Evolutionary conservation across 78 protist species (phyloP).

Genomic region (Emiliania huxleyi): DNA sequence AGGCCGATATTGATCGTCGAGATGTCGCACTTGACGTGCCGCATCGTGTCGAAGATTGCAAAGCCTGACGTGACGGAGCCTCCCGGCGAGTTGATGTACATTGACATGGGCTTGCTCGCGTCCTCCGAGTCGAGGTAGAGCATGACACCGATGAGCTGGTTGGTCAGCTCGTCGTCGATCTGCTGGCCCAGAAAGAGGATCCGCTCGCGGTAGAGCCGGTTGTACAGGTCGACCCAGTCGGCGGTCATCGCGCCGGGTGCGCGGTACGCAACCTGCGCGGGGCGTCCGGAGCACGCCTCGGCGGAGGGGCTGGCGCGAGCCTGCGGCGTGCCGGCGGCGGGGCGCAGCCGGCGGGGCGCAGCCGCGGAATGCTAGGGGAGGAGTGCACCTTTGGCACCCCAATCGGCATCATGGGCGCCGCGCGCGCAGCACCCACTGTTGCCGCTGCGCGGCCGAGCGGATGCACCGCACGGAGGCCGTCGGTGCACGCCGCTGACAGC

Average conservation of each 20-base stretch:
- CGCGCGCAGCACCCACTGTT: too few relatives aligned
- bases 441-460: too few relatives aligned
- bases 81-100: conserved; percentile 53
- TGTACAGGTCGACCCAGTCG: conserved; percentile 36
- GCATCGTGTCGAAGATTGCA: conserved; percentile 48
- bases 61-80: conserved; percentile 48
- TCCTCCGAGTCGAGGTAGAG: conserved; percentile 36
- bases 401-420: conserved; percentile 24
- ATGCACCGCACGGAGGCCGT: too few relatives aligned
- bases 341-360: neutral
- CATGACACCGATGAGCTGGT: conserved; percentile 22
- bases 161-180: conserved; percentile 30
- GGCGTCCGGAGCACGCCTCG: neutral
- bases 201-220: conserved; percentile 41
- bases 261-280: conserved; percentile 8
- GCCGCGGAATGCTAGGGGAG: too few relatives aligned
- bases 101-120: neutral
- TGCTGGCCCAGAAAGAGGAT: conserved; percentile 37
- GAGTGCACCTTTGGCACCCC: conserved; percentile 12
- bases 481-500: too few relatives aligned
- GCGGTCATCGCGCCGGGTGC: neutral
- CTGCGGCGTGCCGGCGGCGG: neutral
- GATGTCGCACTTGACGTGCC: conserved; percentile 28
- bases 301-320: neutral
- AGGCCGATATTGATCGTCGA: conserved; percentile 36